A percentile compares a stretch with the other conserved stretches of the same genome.
Evolutionary conservation across 305 asterid species (phyloP).

Genomic region (Caryopteris hybrid): DNA sequence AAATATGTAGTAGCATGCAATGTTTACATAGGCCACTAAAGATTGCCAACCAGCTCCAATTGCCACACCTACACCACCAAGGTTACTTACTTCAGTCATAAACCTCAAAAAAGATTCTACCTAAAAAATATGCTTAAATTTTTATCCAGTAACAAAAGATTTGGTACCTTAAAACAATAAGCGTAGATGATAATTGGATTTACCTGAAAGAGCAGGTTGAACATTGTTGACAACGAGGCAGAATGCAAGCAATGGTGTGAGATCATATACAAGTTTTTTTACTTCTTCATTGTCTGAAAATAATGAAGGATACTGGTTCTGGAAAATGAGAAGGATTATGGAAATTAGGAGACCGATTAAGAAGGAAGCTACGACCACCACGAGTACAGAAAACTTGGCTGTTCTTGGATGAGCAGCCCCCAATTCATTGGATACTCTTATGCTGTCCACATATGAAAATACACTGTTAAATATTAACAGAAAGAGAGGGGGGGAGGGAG

Average conservation of each 20-base stretch:
- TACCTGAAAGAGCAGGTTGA: slow-evolving; percentile 49
- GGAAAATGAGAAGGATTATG: slow-evolving; percentile 21
- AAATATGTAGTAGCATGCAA: slow-evolving; percentile 41
- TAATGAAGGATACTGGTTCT: slow-evolving; percentile 35
- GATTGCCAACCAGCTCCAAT: slow-evolving; percentile 62
- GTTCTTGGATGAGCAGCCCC: slow-evolving; percentile 50
- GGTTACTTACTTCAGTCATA: no score
- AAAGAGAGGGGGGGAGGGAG: no score
- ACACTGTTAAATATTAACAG: no score
- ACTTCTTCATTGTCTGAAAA: slow-evolving; percentile 34
- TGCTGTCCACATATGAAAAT: slow-evolving; percentile 18
- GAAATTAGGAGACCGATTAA: slow-evolving; percentile 28
- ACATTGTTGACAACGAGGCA: slow-evolving; percentile 27
- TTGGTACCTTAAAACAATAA: no score
- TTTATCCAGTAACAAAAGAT: no score
- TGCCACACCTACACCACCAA: slow-evolving; percentile 42
- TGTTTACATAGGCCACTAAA: slow-evolving; percentile 42
- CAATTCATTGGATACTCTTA: slow-evolving; percentile 56
- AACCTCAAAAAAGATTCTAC: no score
- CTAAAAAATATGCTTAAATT: no score
- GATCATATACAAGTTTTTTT: slow-evolving; percentile 29
- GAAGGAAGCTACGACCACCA: slow-evolving; percentile 32
- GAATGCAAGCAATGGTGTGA: slow-evolving; percentile 44
- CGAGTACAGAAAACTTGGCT: slow-evolving; percentile 45
- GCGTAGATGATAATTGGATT: no score